These are phyloP conservation scores for Tetrahymena borealis DNA, from an alignment of 73 alveolate genomes.

Conservation along the genomic window DNA sequence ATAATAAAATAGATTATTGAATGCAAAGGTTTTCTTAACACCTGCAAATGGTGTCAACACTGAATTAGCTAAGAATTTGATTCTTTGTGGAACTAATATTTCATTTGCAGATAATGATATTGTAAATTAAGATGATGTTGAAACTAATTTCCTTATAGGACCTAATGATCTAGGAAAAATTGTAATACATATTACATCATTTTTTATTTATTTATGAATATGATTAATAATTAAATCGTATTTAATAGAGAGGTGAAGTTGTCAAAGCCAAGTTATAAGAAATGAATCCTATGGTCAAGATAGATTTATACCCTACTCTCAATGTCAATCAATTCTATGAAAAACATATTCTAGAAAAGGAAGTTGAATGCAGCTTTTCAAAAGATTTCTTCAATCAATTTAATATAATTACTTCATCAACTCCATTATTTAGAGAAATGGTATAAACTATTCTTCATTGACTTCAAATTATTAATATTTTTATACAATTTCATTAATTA, in stretches of 20 bases:
- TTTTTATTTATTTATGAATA: too few relatives aligned
- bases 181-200: neutral
- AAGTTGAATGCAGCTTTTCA: neutral
- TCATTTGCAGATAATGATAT: conserved; percentile 8
- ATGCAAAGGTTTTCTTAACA: conserved; percentile 9
- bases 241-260: conserved; percentile 32
- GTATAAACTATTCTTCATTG: too few relatives aligned
- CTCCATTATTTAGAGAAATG: conserved; percentile 12
- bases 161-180: conserved; percentile 14
- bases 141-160: conserved; percentile 12
- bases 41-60: conserved; percentile 27
- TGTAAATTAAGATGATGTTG: conserved; percentile 2
- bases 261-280: conserved; percentile 7
- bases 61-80: conserved; percentile 25
- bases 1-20: neutral
- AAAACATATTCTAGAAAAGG: neutral
- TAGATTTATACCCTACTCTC: neutral
- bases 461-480: too few relatives aligned
- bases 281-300: conserved; percentile 24
- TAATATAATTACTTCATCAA: conserved; percentile 7
- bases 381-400: neutral
- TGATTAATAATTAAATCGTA: too few relatives aligned
- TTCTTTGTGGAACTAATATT: conserved; percentile 31
- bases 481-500: too few relatives aligned
- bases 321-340: neutral